A percentile compares a stretch with the other conserved stretches of the same genome.
Conservation (phyloP, 441 rosid species). For the Adansonia madagascariensis region DNA sequence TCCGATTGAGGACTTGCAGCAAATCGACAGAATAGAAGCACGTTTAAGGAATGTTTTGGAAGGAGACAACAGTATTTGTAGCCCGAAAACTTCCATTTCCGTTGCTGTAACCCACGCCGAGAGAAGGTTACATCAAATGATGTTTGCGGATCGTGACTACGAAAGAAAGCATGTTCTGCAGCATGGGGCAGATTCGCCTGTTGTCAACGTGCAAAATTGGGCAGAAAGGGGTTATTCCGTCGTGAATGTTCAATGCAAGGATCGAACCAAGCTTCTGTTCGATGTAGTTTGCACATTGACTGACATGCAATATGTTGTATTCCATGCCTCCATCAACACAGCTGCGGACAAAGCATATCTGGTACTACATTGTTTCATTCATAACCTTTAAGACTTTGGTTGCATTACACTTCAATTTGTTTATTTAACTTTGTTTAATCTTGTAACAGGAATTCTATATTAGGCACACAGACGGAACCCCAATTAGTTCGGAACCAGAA, state of each 20-base stretch:
- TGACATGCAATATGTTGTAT: constrained; percentile 88
- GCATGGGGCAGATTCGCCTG: constrained; percentile 40
- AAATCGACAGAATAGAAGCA: constrained; percentile 62
- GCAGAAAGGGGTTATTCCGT: constrained; percentile 74
- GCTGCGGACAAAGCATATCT: constrained; percentile 48
- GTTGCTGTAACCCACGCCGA: constrained; percentile 71
- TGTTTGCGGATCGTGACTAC: constrained; percentile 91
- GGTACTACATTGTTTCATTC: constrained; percentile 39
- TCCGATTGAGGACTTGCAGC: constrained; percentile 68
- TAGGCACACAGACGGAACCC: constrained; percentile 81
- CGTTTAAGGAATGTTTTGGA: constrained; percentile 76
- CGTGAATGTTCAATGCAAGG: constrained; percentile 82
- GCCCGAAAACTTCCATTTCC: constrained; percentile 62
- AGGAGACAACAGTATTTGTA: too few species aligned
- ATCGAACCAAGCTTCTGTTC: constrained; percentile 74
- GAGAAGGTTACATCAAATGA: constrained; percentile 90
- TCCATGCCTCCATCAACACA: constrained; percentile 76
- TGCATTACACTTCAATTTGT: not conserved
- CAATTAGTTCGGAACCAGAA: constrained; percentile 88
- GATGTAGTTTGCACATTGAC: constrained; percentile 92
- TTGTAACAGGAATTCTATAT: constrained; percentile 75
- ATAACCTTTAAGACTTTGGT: not conserved
- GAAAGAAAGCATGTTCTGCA: constrained; percentile 57
- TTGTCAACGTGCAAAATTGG: constrained; percentile 86
- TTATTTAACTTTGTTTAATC: not conserved